Evolutionary conservation across 2,329 filamentous ascomycete species (phyloP), one percentile per base, ranked within the genome.

Genomic region (Herpotrichia juniperi): DNA sequence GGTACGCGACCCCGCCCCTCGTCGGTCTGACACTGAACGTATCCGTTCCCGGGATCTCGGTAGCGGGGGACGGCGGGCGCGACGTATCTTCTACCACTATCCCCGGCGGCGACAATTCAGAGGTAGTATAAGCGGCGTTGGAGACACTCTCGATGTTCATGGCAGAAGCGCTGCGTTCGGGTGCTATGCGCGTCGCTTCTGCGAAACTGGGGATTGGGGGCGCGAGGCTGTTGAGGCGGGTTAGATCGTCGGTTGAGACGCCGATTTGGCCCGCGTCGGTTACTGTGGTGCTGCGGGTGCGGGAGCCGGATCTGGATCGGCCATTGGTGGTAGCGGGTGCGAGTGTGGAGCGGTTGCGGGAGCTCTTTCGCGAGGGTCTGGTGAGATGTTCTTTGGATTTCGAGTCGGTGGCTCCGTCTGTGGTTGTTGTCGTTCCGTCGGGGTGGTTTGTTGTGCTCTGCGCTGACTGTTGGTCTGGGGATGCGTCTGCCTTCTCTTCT

Each of bases 1-100:
- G 89, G 60, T 90, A 82, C 0, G 89, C 88, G 22, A 91, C 83
- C 0, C 88, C 87, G 17, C 84, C 85, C 5, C 89, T 78, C 40
- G 85, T 86, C 0, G 88, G 87, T 2, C 89, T 78, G 64, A 87
- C 88, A 4, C 83, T 83, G 77, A 56, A 79, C 72, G 39, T 81
- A 62, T 64, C 78, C 8, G 78, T 80, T 25, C 78, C 74, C 0
- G 80, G 74, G 1, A 78, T 75, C 2, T 78, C 67, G 0, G 74
- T 77, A 44, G 57, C 64, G 42, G 66, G 64, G 3, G 58, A 63
- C 7, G 57, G 56, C n/a, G 68, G 68, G 19, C 54, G 43, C 16
- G 50, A 40, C 11, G 42, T 37, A 40, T 53, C 53, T 16, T 54
- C 48, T 8, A 66, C 58, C 1, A 46, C 53, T 5, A 68, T 62